phyloP scores from a whole-genome alignment of 176 grass and related monocot species.

The Eleusine indica region DNA sequence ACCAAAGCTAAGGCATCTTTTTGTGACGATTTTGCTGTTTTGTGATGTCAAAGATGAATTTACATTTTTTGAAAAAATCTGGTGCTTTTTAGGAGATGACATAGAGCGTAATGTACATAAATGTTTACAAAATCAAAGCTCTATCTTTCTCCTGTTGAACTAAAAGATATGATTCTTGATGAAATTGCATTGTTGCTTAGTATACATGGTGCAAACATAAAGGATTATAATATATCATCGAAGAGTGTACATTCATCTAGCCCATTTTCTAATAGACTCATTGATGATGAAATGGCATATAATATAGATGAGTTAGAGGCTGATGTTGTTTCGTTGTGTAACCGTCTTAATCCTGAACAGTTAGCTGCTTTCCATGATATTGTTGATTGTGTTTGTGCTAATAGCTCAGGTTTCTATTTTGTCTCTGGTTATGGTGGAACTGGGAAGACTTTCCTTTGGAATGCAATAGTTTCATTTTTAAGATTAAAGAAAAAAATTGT shows the following conservation, averaged over 20 bases:
- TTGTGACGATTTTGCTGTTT: too few species aligned
- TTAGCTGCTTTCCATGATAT: not conserved
- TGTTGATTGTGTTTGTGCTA: not conserved
- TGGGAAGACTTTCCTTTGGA: not conserved
- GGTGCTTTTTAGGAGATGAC: not conserved
- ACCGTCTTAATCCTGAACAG: not conserved
- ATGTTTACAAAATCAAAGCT: not conserved
- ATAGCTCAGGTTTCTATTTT: not conserved
- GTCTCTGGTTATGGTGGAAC: not conserved
- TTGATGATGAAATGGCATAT: not conserved
- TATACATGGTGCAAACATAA: not conserved
- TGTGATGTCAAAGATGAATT: too few species aligned
- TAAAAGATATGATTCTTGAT: not conserved
- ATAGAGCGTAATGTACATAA: not conserved
- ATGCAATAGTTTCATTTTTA: not conserved
- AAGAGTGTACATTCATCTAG: fast-evolving
- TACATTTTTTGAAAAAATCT: too few species aligned
- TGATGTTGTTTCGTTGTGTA: fast-evolving
- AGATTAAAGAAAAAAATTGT: not conserved
- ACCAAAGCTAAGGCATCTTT: too few species aligned
- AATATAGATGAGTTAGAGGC: not conserved
- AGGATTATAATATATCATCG: not conserved
- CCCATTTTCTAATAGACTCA: not conserved
- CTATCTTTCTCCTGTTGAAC: not conserved
- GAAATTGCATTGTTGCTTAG: not conserved